These are phyloP conservation scores for Megacollybia marginata DNA, from an alignment of 768 basidiomycete genomes.

Conservation along the genomic window DNA sequence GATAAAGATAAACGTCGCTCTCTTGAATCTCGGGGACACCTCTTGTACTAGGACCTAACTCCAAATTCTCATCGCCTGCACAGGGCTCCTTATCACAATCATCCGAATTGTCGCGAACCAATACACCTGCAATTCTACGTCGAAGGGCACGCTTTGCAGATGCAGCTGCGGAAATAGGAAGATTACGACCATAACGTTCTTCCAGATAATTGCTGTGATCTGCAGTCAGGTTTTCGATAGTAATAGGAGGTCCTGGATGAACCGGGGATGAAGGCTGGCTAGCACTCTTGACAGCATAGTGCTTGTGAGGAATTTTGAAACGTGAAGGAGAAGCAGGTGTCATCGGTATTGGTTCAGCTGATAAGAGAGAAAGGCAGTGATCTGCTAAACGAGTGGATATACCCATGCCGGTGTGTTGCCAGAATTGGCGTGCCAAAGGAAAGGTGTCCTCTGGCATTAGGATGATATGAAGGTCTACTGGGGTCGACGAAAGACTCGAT, in stretches of 20 bases:
- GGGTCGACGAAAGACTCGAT: slow-evolving; percentile 16
- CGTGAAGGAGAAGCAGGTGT: slow-evolving; percentile 23
- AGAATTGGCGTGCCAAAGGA: slow-evolving; percentile 78
- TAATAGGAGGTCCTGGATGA: background rate
- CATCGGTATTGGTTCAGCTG: slow-evolving; percentile 28
- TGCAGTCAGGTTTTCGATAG: slow-evolving; percentile 40
- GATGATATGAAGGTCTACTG: slow-evolving; percentile 72
- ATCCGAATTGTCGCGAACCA: slow-evolving; percentile 51
- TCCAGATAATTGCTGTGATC: slow-evolving; percentile 80
- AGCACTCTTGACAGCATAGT: slow-evolving; percentile 42
- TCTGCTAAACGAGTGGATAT: slow-evolving; percentile 87
- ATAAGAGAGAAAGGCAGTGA: slow-evolving; percentile 66
- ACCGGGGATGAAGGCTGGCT: slow-evolving; percentile 5
- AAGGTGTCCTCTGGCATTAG: slow-evolving; percentile 61
- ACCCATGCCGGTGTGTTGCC: slow-evolving; percentile 92
- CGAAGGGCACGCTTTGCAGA: slow-evolving; percentile 84
- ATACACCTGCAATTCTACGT: slow-evolving; percentile 83
- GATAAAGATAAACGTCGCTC: slow-evolving; percentile 82
- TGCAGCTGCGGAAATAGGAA: slow-evolving; percentile 62
- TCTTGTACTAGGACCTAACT: slow-evolving; percentile 56
- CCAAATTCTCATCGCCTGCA: slow-evolving; percentile 37
- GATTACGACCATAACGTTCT: slow-evolving; percentile 90
- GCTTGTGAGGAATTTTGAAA: slow-evolving; percentile 44
- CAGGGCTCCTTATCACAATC: slow-evolving; percentile 25
- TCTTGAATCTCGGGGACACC: slow-evolving; percentile 68